phyloP scores from a whole-genome alignment of 2,329 filamentous ascomycete species.

The Cryoendolithus antarcticus region DNA sequence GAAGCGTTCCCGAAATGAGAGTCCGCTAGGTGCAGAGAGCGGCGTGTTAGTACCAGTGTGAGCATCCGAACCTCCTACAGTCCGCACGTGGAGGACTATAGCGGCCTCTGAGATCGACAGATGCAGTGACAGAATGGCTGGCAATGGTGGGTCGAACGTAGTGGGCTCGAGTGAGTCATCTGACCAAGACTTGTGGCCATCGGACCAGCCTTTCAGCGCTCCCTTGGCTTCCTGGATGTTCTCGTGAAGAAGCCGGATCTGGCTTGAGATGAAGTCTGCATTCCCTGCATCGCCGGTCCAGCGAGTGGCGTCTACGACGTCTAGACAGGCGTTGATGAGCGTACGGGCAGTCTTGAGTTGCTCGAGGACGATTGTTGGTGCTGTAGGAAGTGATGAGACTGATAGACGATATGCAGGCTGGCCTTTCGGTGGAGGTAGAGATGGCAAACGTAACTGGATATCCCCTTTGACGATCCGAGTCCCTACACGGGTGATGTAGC shows the following conservation, averaged over 20 bases:
- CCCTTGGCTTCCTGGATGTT: slow-evolving; percentile 49
- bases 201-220: slow-evolving; percentile 44
- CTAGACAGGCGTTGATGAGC: slow-evolving; percentile 71
- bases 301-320: slow-evolving; percentile 66
- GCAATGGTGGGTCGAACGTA: slow-evolving; percentile 51
- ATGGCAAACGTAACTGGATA: slow-evolving; percentile 64
- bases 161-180: slow-evolving; percentile 37
- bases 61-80: slow-evolving; percentile 43
- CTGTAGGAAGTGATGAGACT: slow-evolving; percentile 40
- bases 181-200: slow-evolving; percentile 42
- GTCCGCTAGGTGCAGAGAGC: slow-evolving; percentile 36
- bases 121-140: slow-evolving; percentile 62
- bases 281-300: slow-evolving; percentile 56
- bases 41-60: slow-evolving; percentile 24
- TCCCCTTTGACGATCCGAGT: slow-evolving; percentile 84
- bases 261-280: slow-evolving; percentile 45
- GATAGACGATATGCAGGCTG: slow-evolving; percentile 38
- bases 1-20: slow-evolving; percentile 46
- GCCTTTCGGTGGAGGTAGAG: slow-evolving; percentile 45
- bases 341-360: slow-evolving; percentile 61
- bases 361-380: slow-evolving; percentile 49
- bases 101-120: slow-evolving; percentile 42
- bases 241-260: slow-evolving; percentile 46
- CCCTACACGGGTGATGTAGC: slow-evolving; percentile 78
- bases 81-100: slow-evolving; percentile 51